Evolutionary conservation across 2,329 filamentous ascomycete genomes (phyloP).

Genomic region (Apiospora pterosperma): DNA sequence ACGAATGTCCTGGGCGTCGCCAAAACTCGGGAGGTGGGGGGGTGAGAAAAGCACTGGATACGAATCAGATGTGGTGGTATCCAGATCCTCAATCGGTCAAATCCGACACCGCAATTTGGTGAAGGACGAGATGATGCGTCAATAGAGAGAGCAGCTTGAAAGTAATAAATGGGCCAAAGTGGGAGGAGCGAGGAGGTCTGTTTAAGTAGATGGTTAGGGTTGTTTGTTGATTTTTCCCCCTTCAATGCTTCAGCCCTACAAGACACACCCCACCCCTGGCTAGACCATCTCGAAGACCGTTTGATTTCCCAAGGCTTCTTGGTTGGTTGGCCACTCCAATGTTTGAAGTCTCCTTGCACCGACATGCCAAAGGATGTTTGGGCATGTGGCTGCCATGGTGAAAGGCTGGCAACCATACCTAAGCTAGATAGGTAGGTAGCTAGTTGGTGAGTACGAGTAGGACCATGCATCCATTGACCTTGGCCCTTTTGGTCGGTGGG

Average conservation of each 20-base stretch:
- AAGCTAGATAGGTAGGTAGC: not conserved
- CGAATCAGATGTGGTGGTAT: not conserved
- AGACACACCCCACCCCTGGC: not conserved
- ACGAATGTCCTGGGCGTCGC: conserved; percentile 8
- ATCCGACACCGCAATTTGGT: not conserved
- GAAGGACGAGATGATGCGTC: not conserved
- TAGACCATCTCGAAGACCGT: not conserved
- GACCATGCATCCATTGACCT: not conserved
- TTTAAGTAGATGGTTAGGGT: not conserved
- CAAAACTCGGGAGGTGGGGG: not conserved
- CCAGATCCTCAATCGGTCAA: not conserved
- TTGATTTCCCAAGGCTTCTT: not conserved
- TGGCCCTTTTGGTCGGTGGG: not conserved
- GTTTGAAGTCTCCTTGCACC: not conserved
- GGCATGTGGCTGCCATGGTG: not conserved
- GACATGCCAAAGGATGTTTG: not conserved
- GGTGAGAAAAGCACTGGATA: not conserved
- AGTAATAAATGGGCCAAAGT: not conserved
- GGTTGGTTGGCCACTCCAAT: not conserved
- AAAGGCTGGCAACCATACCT: not conserved
- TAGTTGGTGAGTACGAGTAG: not conserved
- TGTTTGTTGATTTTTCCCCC: not conserved
- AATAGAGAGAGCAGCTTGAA: not conserved
- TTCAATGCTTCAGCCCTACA: not conserved
- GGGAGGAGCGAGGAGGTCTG: not conserved